These are phyloP conservation scores for Silene vulgaris DNA, from an alignment of 179 eudicot species.

Conservation along the genomic window DNA sequence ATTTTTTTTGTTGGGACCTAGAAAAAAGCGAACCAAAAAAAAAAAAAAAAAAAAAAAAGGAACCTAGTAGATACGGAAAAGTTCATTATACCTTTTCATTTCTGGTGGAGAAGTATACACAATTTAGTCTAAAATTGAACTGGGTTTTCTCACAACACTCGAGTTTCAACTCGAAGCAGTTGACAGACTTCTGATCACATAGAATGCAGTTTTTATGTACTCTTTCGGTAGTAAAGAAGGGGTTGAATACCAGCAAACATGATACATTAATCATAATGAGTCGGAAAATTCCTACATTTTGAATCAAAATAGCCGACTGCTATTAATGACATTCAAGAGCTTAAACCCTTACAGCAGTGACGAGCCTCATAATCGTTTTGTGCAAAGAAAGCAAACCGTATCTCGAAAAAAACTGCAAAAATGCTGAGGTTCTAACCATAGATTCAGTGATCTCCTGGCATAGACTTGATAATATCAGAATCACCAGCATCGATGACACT, in stretches of 20 bases:
- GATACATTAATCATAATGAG: neutral
- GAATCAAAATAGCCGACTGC: neutral
- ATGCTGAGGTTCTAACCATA: neutral
- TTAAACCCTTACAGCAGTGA: neutral
- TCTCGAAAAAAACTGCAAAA: neutral
- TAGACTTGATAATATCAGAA: constrained; percentile 72
- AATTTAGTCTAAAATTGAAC: too few relatives aligned
- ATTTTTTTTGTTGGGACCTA: too few relatives aligned
- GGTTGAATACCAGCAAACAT: neutral
- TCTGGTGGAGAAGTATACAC: too few relatives aligned
- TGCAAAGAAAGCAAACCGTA: neutral
- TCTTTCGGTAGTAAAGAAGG: neutral
- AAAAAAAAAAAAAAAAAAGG: too few relatives aligned
- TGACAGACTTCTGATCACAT: too few relatives aligned
- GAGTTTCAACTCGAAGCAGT: too few relatives aligned
- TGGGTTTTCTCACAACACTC: too few relatives aligned
- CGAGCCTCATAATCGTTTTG: too few relatives aligned
- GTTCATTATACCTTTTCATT: too few relatives aligned
- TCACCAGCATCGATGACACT: constrained; percentile 80
- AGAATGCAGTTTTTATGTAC: too few relatives aligned
- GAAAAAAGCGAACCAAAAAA: too few relatives aligned
- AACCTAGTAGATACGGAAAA: too few relatives aligned
- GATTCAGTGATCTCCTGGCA: constrained; percentile 58
- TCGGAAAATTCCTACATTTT: neutral
- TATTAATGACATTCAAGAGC: neutral